Evolutionary conservation across 2,329 filamentous ascomycete genomes (phyloP).

Genomic region (Colletotrichum sp.): DNA sequence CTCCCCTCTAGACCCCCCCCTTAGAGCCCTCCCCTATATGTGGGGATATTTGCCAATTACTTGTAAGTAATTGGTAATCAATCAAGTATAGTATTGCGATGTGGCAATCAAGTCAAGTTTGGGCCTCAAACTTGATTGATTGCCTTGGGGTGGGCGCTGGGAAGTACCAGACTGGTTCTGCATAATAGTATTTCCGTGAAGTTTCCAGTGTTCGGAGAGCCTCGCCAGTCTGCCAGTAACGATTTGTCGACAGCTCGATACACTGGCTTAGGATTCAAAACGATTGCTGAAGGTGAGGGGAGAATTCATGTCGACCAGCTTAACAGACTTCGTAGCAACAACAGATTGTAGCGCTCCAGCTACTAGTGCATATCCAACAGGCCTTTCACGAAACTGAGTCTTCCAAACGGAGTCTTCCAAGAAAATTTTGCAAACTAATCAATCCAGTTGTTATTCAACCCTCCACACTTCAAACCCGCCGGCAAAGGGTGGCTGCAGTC

Average conservation of each 20-base stretch:
- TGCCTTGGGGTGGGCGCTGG: too few species aligned
- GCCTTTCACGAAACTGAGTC: neutral
- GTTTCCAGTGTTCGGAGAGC: neutral
- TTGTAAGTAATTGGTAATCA: too few species aligned
- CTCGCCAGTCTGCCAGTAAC: neutral
- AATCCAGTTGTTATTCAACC: accelerated
- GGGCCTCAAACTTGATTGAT: too few species aligned
- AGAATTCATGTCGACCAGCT: neutral
- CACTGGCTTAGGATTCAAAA: accelerated
- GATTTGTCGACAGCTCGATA: neutral
- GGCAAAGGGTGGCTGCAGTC: neutral
- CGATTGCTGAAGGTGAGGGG: neutral
- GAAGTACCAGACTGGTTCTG: neutral
- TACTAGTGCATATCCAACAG: neutral
- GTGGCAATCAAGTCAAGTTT: too few species aligned
- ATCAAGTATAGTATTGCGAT: too few species aligned
- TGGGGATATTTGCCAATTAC: too few species aligned
- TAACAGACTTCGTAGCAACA: neutral
- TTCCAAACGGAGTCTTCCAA: neutral
- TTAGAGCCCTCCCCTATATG: too few species aligned
- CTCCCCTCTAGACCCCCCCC: too few species aligned
- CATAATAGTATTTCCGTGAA: neutral
- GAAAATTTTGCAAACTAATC: neutral
- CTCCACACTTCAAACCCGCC: neutral
- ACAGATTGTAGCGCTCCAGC: neutral